Percentiles rank a stretch among this genome's conserved stretches.
Evolutionary conservation across 2,329 filamentous ascomycete genomes (phyloP).

Genomic region (Knoxdaviesia proteae): DNA sequence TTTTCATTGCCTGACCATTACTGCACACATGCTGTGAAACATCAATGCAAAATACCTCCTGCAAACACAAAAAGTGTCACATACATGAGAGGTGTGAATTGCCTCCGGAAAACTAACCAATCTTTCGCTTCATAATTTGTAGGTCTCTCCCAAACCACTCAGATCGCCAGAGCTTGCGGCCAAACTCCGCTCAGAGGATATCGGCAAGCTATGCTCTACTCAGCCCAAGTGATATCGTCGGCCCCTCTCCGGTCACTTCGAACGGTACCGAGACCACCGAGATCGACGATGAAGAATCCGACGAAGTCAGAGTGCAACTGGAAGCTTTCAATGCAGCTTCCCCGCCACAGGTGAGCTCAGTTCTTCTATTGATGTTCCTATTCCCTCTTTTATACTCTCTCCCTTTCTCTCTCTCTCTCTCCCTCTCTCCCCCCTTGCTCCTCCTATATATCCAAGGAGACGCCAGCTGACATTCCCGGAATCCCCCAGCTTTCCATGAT

Average conservation of each 20-base stretch:
- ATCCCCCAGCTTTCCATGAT: not conserved
- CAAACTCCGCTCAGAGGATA: constrained; percentile 25
- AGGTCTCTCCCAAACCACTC: constrained; percentile 18
- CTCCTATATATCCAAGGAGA: too few species aligned
- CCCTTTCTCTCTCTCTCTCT: too few species aligned
- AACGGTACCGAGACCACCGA: constrained; percentile 69
- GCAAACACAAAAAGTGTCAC: too few species aligned
- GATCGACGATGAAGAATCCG: constrained; percentile 56
- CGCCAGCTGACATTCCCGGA: constrained; percentile 19
- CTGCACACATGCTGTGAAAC: not conserved
- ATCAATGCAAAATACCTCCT: too few species aligned
- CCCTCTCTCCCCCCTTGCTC: too few species aligned
- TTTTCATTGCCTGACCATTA: not conserved
- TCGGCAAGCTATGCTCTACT: constrained; percentile 33
- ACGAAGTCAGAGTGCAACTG: constrained; percentile 24
- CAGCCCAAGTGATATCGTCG: constrained; percentile 49
- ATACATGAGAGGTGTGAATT: too few species aligned
- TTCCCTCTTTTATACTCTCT: too few species aligned
- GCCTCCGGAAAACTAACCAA: too few species aligned
- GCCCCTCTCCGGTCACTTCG: constrained; percentile 68
- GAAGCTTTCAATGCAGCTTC: too few species aligned
- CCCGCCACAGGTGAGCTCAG: too few species aligned
- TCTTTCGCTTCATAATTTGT: constrained; percentile 6
- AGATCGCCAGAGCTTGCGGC: constrained; percentile 27
- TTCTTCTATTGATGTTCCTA: too few species aligned